Conservation (phyloP, 2,329 filamentous ascomycete genomes). For the Scytalidium sp. region DNA sequence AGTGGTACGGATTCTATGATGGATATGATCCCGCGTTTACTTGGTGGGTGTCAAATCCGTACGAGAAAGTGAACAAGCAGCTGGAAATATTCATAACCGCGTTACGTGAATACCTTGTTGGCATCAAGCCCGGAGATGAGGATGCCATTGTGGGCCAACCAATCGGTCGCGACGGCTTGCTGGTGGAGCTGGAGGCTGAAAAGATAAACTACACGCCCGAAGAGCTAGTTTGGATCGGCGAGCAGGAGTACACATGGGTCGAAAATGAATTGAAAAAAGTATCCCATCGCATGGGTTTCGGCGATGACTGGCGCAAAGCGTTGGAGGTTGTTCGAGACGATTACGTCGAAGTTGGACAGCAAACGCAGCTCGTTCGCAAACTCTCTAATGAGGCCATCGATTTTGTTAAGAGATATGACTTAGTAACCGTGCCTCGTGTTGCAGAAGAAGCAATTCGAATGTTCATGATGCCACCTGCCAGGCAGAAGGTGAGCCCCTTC, state of each 20-base stretch:
- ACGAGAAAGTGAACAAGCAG: conserved; percentile 33
- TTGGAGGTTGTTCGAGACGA: conserved; percentile 54
- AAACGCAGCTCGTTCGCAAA: conserved; percentile 47
- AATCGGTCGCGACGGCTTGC: conserved; percentile 48
- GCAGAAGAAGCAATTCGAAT: conserved; percentile 53
- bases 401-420: conserved; percentile 50
- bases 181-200: conserved; percentile 51
- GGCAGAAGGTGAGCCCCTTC: conserved; percentile 55
- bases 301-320: conserved; percentile 47
- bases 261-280: conserved; percentile 51
- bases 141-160: conserved; percentile 56
- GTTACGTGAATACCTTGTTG: conserved; percentile 41
- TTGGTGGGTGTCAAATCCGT: conserved; percentile 52
- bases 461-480: conserved; percentile 52
- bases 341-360: conserved; percentile 50
- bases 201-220: conserved; percentile 58
- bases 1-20: conserved; percentile 49
- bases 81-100: conserved; percentile 33
- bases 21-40: conserved; percentile 55
- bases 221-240: conserved; percentile 49
- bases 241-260: conserved; percentile 53
- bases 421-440: conserved; percentile 52
- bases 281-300: conserved; percentile 44
- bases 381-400: conserved; percentile 48
- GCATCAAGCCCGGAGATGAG: conserved; percentile 38